phyloP scores from a whole-genome alignment of 306 rosid species.

The Cucurbita ficifolia region DNA sequence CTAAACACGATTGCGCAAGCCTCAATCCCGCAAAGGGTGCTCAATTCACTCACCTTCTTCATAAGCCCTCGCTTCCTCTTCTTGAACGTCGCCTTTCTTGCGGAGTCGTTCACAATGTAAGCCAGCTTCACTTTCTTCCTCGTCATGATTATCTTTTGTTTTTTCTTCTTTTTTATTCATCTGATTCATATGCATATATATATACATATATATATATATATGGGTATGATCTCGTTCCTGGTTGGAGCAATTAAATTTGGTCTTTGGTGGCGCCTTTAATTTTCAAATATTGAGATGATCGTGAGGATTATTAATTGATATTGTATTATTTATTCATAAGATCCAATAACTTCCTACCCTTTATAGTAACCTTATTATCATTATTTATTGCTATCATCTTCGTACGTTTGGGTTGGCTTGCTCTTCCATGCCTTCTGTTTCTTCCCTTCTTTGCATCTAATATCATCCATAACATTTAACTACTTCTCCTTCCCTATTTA shows the following conservation, averaged over 20 bases:
- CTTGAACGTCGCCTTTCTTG: constrained; percentile 43
- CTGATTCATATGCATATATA: no score
- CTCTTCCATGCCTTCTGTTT: neutral
- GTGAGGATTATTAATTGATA: neutral
- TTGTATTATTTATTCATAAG: neutral
- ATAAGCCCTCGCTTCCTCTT: constrained; percentile 50
- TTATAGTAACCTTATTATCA: neutral
- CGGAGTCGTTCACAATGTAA: constrained; percentile 18
- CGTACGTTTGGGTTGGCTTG: neutral
- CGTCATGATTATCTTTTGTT: constrained; percentile 16
- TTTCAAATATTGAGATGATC: neutral
- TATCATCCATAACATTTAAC: neutral
- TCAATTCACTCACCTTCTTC: constrained; percentile 43
- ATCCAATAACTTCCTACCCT: neutral
- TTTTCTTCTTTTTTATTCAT: no score
- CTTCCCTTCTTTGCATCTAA: neutral
- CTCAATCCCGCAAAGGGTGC: constrained; percentile 36
- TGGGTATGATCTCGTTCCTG: neutral
- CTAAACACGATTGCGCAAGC: constrained; percentile 41
- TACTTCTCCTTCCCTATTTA: neutral
- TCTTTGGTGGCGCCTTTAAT: neutral
- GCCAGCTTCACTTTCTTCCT: constrained; percentile 40
- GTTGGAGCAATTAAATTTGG: neutral
- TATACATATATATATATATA: no score
- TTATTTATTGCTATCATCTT: neutral